Evolutionary conservation across 164 flowering plant genomes (phyloP), one percentile per base, ranked within the genome.

Genomic region (Santalum album): DNA sequence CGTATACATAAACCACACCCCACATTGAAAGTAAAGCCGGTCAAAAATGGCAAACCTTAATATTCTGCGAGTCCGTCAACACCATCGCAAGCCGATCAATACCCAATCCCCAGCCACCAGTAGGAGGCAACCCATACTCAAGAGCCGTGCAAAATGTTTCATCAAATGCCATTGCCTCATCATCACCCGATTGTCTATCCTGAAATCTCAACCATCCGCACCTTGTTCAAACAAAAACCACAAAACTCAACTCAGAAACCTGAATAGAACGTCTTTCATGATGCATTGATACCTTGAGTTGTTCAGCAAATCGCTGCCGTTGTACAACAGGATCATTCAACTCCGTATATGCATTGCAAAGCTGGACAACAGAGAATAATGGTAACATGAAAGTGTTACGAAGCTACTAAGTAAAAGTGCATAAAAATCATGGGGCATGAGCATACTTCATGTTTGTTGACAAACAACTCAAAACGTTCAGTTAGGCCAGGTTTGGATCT

Each of bases 91-190:
- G 66, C 39, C 99, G 75, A 67, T 92, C 99, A 58, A 92, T 75
- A n/a, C 97, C 99, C 75, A 92, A 50, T 45, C 99, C 99, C 99
- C 96, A 89, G 20, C 99, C 99, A 59, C 77, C 97, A 44, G 99
- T 89, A 26, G 99, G 99, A 27, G 99, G 96, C 57, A 92, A 66
- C 1, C 99, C 99, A 67, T 87, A 87, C 51, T 92, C 97, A 52
- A 92, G 73, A 63, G 99, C 90, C 0, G 76, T 87, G 59, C 91
- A 84, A 59, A 87, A 92, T 32, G 84, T 76, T 68, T 92, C 98
- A 65, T 92, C 98, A 59, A 92, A 66, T 27, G 84, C 95, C 97
- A 92, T 89, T 29, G 99, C 97, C 63, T 92, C 99, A 69, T 92
- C 97, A 71, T 92, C 99, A 55, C 99, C 97, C 1, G 88, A 89